Conservation (phyloP, 2,329 filamentous ascomycete species). For the Xylariaceae sp. region DNA sequence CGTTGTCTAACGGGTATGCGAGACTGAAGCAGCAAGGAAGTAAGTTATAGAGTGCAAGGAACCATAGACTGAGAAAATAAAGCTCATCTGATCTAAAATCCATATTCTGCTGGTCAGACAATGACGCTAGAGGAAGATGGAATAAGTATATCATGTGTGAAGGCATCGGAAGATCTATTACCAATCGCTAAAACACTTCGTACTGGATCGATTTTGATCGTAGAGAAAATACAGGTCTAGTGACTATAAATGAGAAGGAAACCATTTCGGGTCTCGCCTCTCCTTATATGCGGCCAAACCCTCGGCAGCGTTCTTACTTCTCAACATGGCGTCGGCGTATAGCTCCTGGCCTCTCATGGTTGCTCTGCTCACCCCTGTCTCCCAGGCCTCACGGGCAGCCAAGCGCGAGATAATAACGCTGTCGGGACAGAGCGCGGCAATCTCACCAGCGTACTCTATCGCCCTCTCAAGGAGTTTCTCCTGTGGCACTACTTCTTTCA, state of each 20-base stretch:
- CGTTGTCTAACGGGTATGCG: conserved; percentile 36
- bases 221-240: conserved; percentile 4
- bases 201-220: conserved; percentile 19
- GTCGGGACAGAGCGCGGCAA: conserved; percentile 2
- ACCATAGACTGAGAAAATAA: no score
- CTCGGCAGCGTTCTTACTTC: conserved; percentile 7
- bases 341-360: conserved; percentile 5
- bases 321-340: conserved; percentile 8
- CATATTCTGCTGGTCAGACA: no score
- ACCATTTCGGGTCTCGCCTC: conserved; percentile 30
- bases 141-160: no score
- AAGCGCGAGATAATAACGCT: conserved; percentile 7
- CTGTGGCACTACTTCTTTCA: conserved; percentile 4
- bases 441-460: conserved; percentile 3
- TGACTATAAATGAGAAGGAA: conserved; percentile 7
- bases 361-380: conserved; percentile 6
- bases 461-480: conserved; percentile 4
- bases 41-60: conserved; percentile 22
- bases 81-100: no score
- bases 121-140: no score
- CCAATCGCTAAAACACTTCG: conserved; percentile 18
- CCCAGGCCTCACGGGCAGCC: conserved; percentile 8
- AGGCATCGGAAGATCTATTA: no score
- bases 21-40: conserved; percentile 26
- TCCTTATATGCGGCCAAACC: conserved; percentile 24